Evolutionary conservation across 192 early-diverging fungal genomes (phyloP), one percentile per base, ranked within the genome.

Genomic region (Podila verticillata): DNA sequence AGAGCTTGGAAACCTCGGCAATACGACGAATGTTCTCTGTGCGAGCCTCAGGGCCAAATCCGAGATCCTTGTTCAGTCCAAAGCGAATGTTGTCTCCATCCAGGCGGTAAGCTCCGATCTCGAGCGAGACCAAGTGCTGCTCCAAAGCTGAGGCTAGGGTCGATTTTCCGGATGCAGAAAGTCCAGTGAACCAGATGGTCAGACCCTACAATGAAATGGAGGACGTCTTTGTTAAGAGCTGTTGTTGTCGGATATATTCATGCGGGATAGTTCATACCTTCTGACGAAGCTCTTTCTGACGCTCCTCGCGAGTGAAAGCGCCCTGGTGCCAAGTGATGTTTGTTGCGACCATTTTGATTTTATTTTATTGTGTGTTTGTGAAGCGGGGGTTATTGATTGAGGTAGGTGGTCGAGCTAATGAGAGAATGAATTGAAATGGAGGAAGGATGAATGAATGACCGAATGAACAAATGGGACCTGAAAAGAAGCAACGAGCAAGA

Each of bases 21-120:
- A 98, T 96, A 58, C 96, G 90, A 36, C 96, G 92, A 83, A 98
- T 98, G 90, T 98, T 98, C 77, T 98, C 96, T 2, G 92, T 91
- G 61, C 96, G 92, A 70, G 96, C 96, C 57, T 92, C 92, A 57
- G 94, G 94, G 60, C 93, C 93, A 73, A 96, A 98, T 31, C 95
- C 94, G 28, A 98, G 86, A 81, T 96, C 93, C 85, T 96, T 97
- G 90, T 98, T 98, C 49, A 98, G 84, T 29, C 96, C 96, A 72
- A 98, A 98, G n/a, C 96, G 92, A 61, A 98, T 93, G 84, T 98
- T 98, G 87, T 98, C 96, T 48, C 96, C 96, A 74, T 98, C 96
- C 63, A 98, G 90, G 28, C 96, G 92, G 84, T 98, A 98, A 31
- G 92, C 90, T n/a, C 84, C 85, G 48, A 95, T 68, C 60, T 88